These are phyloP conservation scores for Alternaria sp. DNA, from an alignment of 2,329 filamentous ascomycete species.

Conservation along the genomic window DNA sequence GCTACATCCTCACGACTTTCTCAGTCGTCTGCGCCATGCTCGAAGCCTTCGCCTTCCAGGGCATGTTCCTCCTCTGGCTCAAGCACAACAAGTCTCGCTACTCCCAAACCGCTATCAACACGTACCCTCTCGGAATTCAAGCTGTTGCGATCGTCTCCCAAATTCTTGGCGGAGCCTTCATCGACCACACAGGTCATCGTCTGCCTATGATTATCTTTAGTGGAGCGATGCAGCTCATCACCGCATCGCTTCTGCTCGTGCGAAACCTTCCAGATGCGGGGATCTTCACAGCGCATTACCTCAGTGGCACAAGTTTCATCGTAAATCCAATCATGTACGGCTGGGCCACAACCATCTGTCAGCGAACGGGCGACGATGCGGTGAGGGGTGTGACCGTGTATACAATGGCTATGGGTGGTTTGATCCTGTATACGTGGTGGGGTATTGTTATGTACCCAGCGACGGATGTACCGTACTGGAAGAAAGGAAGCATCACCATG, in stretches of 20 bases:
- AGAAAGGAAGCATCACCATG: constrained; percentile 47
- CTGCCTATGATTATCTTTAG: constrained; percentile 44
- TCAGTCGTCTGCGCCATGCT: constrained; percentile 42
- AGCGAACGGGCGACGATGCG: constrained; percentile 50
- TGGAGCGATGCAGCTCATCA: constrained; percentile 39
- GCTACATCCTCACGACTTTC: constrained; percentile 49
- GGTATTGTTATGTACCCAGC: constrained; percentile 53
- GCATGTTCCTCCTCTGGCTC: constrained; percentile 29
- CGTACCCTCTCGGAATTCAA: constrained; percentile 64
- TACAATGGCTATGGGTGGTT: constrained; percentile 47
- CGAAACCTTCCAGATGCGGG: constrained; percentile 38
- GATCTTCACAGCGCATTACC: constrained; percentile 46
- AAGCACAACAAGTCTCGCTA: constrained; percentile 22
- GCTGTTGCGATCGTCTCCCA: constrained; percentile 61
- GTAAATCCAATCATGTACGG: constrained; percentile 48
- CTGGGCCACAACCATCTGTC: constrained; percentile 48
- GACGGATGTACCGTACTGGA: constrained; percentile 52
- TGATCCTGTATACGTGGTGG: constrained; percentile 53
- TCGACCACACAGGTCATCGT: constrained; percentile 43
- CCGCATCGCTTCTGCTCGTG: constrained; percentile 39
- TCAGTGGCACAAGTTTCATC: constrained; percentile 46
- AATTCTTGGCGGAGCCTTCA: constrained; percentile 42
- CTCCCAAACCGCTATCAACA: constrained; percentile 58
- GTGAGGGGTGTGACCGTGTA: constrained; percentile 48
- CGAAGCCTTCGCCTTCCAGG: constrained; percentile 40